Conservation (phyloP, 495 filamentous ascomycete genomes). For the Oidiodendron maius region DNA sequence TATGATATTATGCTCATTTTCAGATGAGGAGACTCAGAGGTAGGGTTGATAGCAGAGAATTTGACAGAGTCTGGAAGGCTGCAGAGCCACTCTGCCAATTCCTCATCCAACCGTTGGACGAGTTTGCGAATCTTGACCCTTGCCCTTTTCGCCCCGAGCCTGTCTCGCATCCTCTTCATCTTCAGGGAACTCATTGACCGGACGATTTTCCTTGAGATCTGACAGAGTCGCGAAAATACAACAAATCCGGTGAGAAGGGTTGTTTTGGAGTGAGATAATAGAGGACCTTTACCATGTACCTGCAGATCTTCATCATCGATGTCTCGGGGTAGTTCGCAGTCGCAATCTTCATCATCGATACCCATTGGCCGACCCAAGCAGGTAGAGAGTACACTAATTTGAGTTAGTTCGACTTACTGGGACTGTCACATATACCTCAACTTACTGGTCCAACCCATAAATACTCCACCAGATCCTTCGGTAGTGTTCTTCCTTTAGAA, state of each 20-base stretch:
- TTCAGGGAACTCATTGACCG: not conserved
- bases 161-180: not conserved
- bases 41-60: not conserved
- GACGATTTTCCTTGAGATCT: not conserved
- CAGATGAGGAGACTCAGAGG: not conserved
- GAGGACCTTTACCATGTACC: too few species aligned
- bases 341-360: not conserved
- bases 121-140: too few species aligned
- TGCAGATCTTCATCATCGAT: not conserved
- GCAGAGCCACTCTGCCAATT: not conserved
- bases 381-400: not conserved
- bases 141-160: not conserved
- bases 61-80: not conserved
- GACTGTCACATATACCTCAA: too few species aligned
- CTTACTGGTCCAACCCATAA: not conserved
- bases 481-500: not conserved
- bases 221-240: not conserved
- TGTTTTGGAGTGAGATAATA: too few species aligned
- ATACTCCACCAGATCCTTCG: not conserved
- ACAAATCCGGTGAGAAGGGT: not conserved
- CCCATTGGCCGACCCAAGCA: not conserved
- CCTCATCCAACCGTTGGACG: not conserved
- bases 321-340: not conserved
- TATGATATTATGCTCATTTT: not conserved
- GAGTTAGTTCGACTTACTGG: not conserved